These are phyloP conservation scores for Xylaria hypoxylon DNA, from an alignment of 2,329 filamentous ascomycete species.

Conservation along the genomic window DNA sequence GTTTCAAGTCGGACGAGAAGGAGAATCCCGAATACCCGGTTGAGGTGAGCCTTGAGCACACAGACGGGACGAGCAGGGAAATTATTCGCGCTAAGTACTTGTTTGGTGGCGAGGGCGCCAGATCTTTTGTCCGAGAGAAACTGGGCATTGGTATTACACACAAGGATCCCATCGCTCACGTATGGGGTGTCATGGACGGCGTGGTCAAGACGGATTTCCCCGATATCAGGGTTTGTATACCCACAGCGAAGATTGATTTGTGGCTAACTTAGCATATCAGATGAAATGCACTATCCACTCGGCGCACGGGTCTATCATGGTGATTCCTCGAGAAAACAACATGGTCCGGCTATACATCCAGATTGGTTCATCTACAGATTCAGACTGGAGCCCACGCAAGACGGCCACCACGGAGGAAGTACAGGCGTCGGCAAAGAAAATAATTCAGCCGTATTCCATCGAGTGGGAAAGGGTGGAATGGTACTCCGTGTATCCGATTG, in stretches of 20 bases:
- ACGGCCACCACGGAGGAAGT: conserved; percentile 73
- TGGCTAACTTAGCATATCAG: conserved; percentile 61
- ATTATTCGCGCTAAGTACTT: conserved; percentile 76
- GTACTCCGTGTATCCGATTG: conserved; percentile 83
- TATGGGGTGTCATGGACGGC: conserved; percentile 82
- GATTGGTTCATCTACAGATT: conserved; percentile 69
- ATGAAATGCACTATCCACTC: conserved; percentile 84
- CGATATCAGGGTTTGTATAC: conserved; percentile 73
- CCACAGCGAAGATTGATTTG: background rate
- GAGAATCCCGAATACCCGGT: conserved; percentile 77
- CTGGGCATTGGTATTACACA: conserved; percentile 77
- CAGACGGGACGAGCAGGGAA: conserved; percentile 78
- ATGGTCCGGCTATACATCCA: conserved; percentile 77
- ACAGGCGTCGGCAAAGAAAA: conserved; percentile 72
- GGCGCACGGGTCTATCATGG: conserved; percentile 79
- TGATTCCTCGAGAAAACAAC: conserved; percentile 75
- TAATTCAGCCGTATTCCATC: conserved; percentile 74
- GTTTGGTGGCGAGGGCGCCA: conserved; percentile 77
- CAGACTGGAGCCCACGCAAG: conserved; percentile 71
- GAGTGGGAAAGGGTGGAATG: conserved; percentile 76
- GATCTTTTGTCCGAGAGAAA: conserved; percentile 72
- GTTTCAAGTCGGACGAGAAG: conserved; percentile 69
- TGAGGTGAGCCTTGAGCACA: conserved; percentile 79
- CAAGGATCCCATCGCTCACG: conserved; percentile 75
- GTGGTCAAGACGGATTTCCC: conserved; percentile 80